Evolutionary conservation across 495 filamentous ascomycete species (phyloP).

Genomic region (Xylaria sp.): DNA sequence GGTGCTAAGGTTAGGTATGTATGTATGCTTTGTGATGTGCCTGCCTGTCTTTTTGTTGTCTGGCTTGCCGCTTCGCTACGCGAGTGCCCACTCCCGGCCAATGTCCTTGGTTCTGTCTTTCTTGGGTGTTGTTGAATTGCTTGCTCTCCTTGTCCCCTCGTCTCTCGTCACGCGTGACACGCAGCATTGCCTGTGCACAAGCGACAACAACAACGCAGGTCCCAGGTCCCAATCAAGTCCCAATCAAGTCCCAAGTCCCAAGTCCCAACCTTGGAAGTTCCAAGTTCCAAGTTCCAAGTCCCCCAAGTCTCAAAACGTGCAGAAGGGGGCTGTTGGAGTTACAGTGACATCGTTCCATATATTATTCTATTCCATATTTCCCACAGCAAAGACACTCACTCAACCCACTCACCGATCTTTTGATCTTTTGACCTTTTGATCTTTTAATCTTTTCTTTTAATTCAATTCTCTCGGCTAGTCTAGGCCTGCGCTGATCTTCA

Average conservation of each 20-base stretch:
- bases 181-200: neutral
- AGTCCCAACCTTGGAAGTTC: no score
- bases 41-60: neutral
- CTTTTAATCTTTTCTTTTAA: conserved; percentile 4
- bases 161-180: neutral
- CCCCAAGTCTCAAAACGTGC: neutral
- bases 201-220: no score
- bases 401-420: conserved; percentile 25
- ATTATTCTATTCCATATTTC: conserved; percentile 4
- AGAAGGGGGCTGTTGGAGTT: neutral
- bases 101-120: neutral
- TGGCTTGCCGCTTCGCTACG: neutral
- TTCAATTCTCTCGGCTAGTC: conserved; percentile 11
- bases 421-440: neutral
- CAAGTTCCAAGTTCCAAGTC: no score
- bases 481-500: conserved; percentile 34
- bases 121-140: neutral
- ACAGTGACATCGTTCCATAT: conserved; percentile 17
- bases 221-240: no score
- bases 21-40: conserved; percentile 19
- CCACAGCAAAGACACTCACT: neutral
- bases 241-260: no score
- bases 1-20: no score
- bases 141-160: neutral
- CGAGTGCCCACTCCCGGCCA: neutral